Base-by-base conservation (phyloP, 2,329 filamentous ascomycete species). In the Claviceps lovelessii region DNA sequence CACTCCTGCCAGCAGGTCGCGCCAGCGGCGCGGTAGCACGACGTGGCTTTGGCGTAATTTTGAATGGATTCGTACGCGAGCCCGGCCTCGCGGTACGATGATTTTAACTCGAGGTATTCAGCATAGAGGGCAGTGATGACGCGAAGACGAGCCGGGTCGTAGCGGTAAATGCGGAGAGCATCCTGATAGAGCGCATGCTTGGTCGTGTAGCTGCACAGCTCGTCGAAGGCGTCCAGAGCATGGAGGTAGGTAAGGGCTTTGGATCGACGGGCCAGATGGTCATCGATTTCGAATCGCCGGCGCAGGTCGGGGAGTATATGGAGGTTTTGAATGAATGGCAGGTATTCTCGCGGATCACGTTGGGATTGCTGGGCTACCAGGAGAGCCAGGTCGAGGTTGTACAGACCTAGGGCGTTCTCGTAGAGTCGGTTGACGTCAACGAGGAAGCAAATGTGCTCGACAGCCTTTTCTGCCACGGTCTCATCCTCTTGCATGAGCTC, bases 391-490 rank as follows among this genome's bases (percentile, higher is more conserved):
- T 95, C 89, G 3, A 98, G 79, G 63, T 97, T 84, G 66, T 98
- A 98, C 2, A 97, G 75, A 1, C 90, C 90, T 2, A 98, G 76
- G 0, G 93, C 88, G 57, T 90, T 84, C 58, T 96, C 88, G 63
- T 95, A 98, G 0, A 98, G 79, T 44, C 84, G 83, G 67, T 96
- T 94, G 49, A 94, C 86, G 68, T 98, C 93, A 0, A 90, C 88
- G 46, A 98, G 78, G 75, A 98, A 98, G 75, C 90, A 97, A 57
- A 98, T 96, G 64, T 98, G 93, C 66, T 96, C 90, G 28, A 96
- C 85, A 0, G 91, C 91, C 67, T 85, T 85, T 61, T 97, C 91
- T 0, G 89, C 88, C 60, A 90, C 76, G 53, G 83, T 78, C 46
- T 81, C 74, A 51, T 86, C 80, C 60, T 85, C 78, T 54, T 79